Evolutionary conservation across 371 early-diverging fungal genomes (phyloP).

Genomic region (Saksenaea vasiformis): DNA sequence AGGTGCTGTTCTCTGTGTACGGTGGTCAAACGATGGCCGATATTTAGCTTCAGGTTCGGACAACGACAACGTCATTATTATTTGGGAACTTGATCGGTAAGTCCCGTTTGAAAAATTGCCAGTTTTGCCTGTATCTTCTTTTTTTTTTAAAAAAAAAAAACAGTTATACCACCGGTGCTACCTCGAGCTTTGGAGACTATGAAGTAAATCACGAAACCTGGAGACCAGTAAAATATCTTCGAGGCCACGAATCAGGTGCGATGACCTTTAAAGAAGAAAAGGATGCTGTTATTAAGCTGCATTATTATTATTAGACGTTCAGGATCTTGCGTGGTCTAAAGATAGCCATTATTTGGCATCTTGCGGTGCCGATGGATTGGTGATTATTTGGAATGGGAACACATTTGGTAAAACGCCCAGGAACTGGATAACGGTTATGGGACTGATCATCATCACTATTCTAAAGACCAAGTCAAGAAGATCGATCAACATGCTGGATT

Average conservation of each 20-base stretch:
- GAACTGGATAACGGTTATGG: not conserved
- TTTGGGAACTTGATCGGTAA: slow-evolving; percentile 86
- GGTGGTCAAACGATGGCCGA: slow-evolving; percentile 80
- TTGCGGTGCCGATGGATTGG: slow-evolving; percentile 84
- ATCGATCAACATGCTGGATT: slow-evolving; percentile 83
- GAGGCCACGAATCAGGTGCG: slow-evolving; percentile 90
- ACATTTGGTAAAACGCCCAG: slow-evolving; percentile 70
- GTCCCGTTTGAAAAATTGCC: not conserved
- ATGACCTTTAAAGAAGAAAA: not conserved
- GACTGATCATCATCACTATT: not conserved
- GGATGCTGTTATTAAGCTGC: not conserved
- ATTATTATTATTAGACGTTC: slow-evolving; percentile 69
- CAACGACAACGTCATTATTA: slow-evolving; percentile 79
- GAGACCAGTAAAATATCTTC: slow-evolving; percentile 77
- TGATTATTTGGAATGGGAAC: slow-evolving; percentile 84
- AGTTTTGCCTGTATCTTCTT: not conserved
- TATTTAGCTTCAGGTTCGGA: slow-evolving; percentile 92
- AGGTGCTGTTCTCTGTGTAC: slow-evolving; percentile 91
- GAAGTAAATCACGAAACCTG: slow-evolving; percentile 76
- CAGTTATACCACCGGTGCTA: slow-evolving; percentile 13
- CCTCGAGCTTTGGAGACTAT: slow-evolving; percentile 57
- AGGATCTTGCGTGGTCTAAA: slow-evolving; percentile 94
- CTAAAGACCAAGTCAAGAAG: slow-evolving; percentile 58
- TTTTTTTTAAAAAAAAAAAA: not conserved
- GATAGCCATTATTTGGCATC: slow-evolving; percentile 87